These are phyloP conservation scores for Myriangium duriaei DNA, from an alignment of 2,329 filamentous ascomycete genomes.

Conservation along the genomic window DNA sequence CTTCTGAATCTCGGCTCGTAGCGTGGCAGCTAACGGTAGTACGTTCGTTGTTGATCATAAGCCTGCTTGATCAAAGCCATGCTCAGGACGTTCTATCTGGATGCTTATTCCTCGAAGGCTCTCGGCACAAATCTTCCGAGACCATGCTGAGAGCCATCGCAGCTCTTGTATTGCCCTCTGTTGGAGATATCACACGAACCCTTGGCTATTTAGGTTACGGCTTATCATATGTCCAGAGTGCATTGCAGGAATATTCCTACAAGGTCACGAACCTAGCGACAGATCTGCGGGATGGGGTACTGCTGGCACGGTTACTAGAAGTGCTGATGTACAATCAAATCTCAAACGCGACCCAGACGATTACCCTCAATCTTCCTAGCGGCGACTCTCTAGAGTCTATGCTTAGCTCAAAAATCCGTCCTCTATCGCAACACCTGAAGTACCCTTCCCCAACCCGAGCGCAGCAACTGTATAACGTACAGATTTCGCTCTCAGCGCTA, in stretches of 20 bases:
- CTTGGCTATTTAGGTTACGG: slow-evolving; percentile 45
- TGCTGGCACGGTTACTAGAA: slow-evolving; percentile 48
- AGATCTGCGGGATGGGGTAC: slow-evolving; percentile 49
- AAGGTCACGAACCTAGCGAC: slow-evolving; percentile 47
- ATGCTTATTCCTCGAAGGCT: slow-evolving; percentile 40
- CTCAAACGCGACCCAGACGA: slow-evolving; percentile 22
- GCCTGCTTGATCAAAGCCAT: slow-evolving; percentile 46
- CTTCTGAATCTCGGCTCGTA: slow-evolving; percentile 17
- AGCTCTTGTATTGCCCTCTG: slow-evolving; percentile 43
- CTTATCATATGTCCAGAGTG: slow-evolving; percentile 42
- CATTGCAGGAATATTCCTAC: slow-evolving; percentile 47
- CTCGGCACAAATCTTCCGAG: slow-evolving; percentile 43
- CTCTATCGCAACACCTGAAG: slow-evolving; percentile 46
- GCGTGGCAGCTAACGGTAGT: slow-evolving; percentile 44
- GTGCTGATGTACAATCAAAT: slow-evolving; percentile 31
- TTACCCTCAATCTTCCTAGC: slow-evolving; percentile 34
- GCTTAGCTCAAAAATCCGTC: slow-evolving; percentile 24
- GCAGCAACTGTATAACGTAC: slow-evolving; percentile 48
- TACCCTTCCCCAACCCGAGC: slow-evolving; percentile 42
- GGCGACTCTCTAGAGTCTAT: slow-evolving; percentile 31
- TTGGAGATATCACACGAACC: slow-evolving; percentile 44
- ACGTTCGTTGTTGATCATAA: slow-evolving; percentile 47
- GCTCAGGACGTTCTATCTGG: slow-evolving; percentile 21
- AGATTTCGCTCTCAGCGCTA: slow-evolving; percentile 44
- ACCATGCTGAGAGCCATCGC: slow-evolving; percentile 41